A percentile compares a stretch with the other conserved stretches of the same genome.
Evolutionary conservation across 164 flowering plant genomes (phyloP).

Genomic region (Magnolia kwangsiensis): DNA sequence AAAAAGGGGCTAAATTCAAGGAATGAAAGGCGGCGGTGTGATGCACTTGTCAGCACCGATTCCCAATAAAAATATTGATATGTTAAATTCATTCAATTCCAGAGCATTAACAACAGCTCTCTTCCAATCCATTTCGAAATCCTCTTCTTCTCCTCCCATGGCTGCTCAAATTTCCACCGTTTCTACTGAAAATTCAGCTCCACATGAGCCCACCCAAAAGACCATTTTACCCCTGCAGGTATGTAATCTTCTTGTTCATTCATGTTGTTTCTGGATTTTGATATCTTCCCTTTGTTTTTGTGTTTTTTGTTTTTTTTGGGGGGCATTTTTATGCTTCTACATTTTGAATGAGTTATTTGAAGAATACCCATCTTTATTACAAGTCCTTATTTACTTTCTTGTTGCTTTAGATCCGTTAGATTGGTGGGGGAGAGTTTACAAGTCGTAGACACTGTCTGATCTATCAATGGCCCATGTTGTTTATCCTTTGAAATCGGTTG

Average conservation of each 20-base stretch:
- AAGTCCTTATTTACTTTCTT: too few relatives aligned
- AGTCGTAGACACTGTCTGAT: background rate
- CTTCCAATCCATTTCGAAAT: background rate
- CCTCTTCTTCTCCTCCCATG: background rate
- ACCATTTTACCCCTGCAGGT: background rate
- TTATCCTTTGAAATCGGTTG: background rate
- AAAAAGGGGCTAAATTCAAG: too few relatives aligned
- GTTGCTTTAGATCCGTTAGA: background rate
- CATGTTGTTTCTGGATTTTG: background rate
- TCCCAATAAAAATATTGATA: background rate
- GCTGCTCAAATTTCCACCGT: slow-evolving; percentile 1
- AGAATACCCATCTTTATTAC: background rate
- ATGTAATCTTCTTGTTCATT: background rate
- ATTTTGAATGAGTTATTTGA: background rate
- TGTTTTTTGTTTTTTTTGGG: background rate
- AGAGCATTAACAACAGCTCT: background rate
- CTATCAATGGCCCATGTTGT: background rate
- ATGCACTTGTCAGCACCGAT: background rate
- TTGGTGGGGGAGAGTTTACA: background rate
- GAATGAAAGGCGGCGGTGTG: too few relatives aligned
- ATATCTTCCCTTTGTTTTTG: background rate
- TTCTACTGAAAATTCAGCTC: background rate
- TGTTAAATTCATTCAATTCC: background rate
- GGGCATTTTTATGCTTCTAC: background rate
- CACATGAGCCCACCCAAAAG: background rate